A percentile compares a stretch with the other conserved stretches of the same genome.
phyloP scores from a whole-genome alignment of 805 yeast genomes.

The Candida manassasensis region DNA sequence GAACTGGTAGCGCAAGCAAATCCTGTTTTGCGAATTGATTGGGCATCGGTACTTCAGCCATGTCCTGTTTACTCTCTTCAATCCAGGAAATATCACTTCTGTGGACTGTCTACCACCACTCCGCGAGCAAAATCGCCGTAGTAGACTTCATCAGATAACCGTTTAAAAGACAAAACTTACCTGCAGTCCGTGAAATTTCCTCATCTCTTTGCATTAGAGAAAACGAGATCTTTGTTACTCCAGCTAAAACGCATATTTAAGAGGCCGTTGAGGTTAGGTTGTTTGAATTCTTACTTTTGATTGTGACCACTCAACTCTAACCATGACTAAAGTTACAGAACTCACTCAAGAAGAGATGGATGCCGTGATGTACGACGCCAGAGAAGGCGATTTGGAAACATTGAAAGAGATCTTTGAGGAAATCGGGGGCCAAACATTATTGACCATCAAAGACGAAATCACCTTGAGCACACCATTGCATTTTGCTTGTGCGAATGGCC shows the following conservation, averaged over 20 bases:
- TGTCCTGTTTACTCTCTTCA: too few species aligned
- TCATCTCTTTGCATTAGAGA: neutral
- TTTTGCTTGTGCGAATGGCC: conserved; percentile 96
- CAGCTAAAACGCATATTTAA: neutral
- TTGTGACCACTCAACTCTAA: neutral
- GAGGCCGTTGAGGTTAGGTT: neutral
- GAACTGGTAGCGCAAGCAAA: too few species aligned
- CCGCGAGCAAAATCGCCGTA: too few species aligned
- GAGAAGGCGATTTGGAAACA: conserved; percentile 82
- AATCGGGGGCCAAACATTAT: conserved; percentile 41
- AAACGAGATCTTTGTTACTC: neutral
- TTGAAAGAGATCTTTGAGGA: conserved; percentile 63
- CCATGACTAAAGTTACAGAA: conserved; percentile 17
- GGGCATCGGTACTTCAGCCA: too few species aligned
- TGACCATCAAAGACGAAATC: conserved; percentile 54
- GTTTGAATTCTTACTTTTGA: too few species aligned
- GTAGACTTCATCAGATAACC: too few species aligned
- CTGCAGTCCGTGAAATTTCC: conserved; percentile 1
- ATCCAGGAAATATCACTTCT: too few species aligned
- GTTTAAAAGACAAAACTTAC: too few species aligned
- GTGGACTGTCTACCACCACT: too few species aligned
- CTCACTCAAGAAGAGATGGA: conserved; percentile 75
- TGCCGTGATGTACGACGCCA: conserved; percentile 73
- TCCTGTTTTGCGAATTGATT: too few species aligned
- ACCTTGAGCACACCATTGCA: conserved; percentile 78